Conservation (phyloP, 2,329 filamentous ascomycete genomes). For the Colletotrichum costaricense region DNA sequence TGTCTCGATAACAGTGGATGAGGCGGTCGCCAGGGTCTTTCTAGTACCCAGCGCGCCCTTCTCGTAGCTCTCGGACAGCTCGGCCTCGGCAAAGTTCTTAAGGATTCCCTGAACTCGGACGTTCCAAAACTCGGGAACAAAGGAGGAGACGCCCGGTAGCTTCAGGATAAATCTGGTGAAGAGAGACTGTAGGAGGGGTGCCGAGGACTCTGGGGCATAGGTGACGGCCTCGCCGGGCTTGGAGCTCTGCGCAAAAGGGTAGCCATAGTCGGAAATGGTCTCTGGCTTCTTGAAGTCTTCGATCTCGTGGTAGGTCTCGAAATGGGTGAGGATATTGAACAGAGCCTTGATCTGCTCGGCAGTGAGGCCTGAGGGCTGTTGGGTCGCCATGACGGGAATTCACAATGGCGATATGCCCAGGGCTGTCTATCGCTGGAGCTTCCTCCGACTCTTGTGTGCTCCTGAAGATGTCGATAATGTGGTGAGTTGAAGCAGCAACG, state of each 20-base stretch:
- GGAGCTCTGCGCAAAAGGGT: conserved; percentile 65
- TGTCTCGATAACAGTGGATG: conserved; percentile 77
- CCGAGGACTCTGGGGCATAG: conserved; percentile 55
- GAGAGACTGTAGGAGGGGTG: conserved; percentile 76
- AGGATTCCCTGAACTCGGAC: conserved; percentile 70
- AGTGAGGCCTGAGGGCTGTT: conserved; percentile 40
- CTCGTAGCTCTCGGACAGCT: conserved; percentile 85
- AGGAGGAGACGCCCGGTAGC: conserved; percentile 73
- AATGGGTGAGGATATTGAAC: conserved; percentile 69
- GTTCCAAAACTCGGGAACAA: conserved; percentile 74
- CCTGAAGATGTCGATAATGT: not conserved
- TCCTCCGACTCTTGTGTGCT: not conserved
- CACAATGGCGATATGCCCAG: not conserved
- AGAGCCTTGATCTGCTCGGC: conserved; percentile 61
- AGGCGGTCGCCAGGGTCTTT: conserved; percentile 79
- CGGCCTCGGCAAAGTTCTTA: conserved; percentile 71
- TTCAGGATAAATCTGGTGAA: conserved; percentile 73
- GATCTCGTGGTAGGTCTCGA: conserved; percentile 75
- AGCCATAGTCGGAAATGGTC: conserved; percentile 75
- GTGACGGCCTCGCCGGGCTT: not conserved
- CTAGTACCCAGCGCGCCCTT: conserved; percentile 79
- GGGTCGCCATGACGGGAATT: conserved; percentile 14
- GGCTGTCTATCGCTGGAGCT: not conserved
- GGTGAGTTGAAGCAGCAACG: not conserved
- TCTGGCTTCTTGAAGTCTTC: conserved; percentile 75